Conservation (phyloP, 495 filamentous ascomycete species). For the Massariosphaeria phaeospora region DNA sequence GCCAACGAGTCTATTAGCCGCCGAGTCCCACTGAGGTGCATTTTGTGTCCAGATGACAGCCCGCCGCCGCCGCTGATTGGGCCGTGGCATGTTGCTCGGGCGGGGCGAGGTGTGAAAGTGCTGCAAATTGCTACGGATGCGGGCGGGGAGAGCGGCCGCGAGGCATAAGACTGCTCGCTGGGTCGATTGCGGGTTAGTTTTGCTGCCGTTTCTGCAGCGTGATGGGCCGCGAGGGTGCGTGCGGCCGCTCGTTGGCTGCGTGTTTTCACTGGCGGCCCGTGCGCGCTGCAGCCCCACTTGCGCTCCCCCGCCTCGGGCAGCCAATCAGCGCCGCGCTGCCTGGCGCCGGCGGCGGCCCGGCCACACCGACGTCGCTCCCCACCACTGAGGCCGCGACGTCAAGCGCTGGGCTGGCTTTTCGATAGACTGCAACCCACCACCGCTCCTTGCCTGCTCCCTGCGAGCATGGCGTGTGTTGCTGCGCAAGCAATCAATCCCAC, state of each 20-base stretch:
- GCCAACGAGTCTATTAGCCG: constrained; percentile 21
- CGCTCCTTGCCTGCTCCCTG: constrained; percentile 8
- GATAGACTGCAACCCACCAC: constrained; percentile 12
- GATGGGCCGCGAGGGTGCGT: constrained; percentile 26
- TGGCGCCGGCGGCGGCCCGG: constrained; percentile 20
- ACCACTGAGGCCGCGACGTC: constrained; percentile 22
- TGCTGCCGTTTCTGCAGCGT: constrained; percentile 23
- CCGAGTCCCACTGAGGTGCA: constrained; percentile 28
- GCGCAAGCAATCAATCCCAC: constrained; percentile 28
- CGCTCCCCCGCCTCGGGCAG: constrained; percentile 3
- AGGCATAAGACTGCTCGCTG: constrained; percentile 2
- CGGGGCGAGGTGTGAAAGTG: neutral
- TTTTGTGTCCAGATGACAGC: constrained; percentile 23
- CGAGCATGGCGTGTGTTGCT: constrained; percentile 4
- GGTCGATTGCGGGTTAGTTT: constrained; percentile 5
- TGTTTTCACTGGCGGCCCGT: constrained; percentile 24
- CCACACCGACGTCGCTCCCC: constrained; percentile 16
- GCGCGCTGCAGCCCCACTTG: constrained; percentile 6
- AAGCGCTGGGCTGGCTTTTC: constrained; percentile 26
- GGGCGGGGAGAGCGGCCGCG: neutral
- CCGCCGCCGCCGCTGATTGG: neutral
- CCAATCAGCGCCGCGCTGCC: constrained; percentile 17
- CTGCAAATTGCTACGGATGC: neutral
- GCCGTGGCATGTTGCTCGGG: neutral
- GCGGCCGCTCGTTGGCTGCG: constrained; percentile 11